A percentile compares a stretch with the other conserved stretches of the same genome.
phyloP scores from a whole-genome alignment of 169 alveolate species.

The Cryptosporidium sp. region DNA sequence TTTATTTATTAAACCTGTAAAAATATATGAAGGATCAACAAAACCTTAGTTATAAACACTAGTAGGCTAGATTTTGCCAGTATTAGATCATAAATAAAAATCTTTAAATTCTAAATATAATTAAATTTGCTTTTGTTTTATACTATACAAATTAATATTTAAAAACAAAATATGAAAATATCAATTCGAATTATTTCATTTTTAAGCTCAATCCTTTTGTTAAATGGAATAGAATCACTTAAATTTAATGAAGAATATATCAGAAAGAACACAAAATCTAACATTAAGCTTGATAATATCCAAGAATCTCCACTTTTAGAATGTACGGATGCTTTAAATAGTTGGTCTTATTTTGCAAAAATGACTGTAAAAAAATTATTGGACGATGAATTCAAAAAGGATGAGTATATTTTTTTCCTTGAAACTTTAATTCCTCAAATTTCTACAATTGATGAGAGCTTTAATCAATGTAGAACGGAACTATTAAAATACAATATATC shows the following conservation, averaged over 20 bases:
- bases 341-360: constrained; percentile 41
- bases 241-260: neutral
- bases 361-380: neutral
- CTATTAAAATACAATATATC: neutral
- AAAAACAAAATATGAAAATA: neutral
- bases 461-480: constrained; percentile 8
- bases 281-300: neutral
- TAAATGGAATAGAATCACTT: neutral
- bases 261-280: neutral
- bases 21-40: no score
- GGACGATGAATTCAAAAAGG: constrained; percentile 6
- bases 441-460: constrained; percentile 5
- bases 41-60: no score
- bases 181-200: neutral
- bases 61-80: neutral
- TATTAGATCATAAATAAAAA: no score
- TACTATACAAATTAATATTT: neutral
- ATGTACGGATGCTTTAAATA: constrained; percentile 42
- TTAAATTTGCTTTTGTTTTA: neutral
- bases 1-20: no score
- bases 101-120: neutral
- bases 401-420: neutral
- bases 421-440: constrained; percentile 27
- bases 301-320: constrained; percentile 16
- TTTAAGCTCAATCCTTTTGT: neutral